A percentile compares a stretch with the other conserved stretches of the same genome.
phyloP scores from a whole-genome alignment of 345 rosid genomes.

The Toxicodendron radicans region DNA sequence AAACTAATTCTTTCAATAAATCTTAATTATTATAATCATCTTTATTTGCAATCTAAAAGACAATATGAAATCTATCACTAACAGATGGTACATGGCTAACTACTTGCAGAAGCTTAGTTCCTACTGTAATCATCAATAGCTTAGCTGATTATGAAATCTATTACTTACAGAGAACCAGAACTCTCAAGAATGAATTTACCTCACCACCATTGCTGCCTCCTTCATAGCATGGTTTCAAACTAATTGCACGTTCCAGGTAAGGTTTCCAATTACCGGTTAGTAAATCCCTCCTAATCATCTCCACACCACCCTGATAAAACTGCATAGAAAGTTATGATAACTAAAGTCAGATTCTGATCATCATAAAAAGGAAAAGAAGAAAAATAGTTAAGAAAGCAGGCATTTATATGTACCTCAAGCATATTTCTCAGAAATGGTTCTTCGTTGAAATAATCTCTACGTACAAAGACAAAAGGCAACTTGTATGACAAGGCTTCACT shows the following conservation, averaged over 20 bases:
- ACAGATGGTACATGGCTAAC: not conserved
- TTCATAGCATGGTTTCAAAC: conserved; percentile 92
- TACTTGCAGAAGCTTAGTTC: not conserved
- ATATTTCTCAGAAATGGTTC: conserved; percentile 96
- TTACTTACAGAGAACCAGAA: not conserved
- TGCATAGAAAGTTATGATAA: conserved; percentile 35
- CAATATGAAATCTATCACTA: not conserved
- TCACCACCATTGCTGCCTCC: conserved; percentile 96
- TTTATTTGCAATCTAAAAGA: conserved; percentile 2
- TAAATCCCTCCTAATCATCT: conserved; percentile 98
- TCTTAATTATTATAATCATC: not conserved
- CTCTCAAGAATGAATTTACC: conserved; percentile 46
- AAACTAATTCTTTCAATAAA: not conserved
- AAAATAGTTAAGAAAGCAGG: conserved; percentile 9
- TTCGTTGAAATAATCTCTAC: conserved; percentile 98
- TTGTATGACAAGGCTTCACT: conserved; percentile 96
- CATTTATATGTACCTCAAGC: conserved; percentile 71
- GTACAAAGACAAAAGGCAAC: conserved; percentile 93
- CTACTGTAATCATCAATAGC: not conserved
- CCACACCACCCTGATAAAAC: conserved; percentile 94
- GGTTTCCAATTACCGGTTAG: conserved; percentile 97
- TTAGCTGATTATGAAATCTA: no score
- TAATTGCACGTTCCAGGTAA: conserved; percentile 95
- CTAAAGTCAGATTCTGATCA: not conserved
- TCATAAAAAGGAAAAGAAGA: not conserved